Percentiles rank a stretch among this genome's conserved stretches.
These are phyloP conservation scores for Dryadomyces sulphureus DNA, from an alignment of 2,329 filamentous ascomycete species.

Conservation along the genomic window DNA sequence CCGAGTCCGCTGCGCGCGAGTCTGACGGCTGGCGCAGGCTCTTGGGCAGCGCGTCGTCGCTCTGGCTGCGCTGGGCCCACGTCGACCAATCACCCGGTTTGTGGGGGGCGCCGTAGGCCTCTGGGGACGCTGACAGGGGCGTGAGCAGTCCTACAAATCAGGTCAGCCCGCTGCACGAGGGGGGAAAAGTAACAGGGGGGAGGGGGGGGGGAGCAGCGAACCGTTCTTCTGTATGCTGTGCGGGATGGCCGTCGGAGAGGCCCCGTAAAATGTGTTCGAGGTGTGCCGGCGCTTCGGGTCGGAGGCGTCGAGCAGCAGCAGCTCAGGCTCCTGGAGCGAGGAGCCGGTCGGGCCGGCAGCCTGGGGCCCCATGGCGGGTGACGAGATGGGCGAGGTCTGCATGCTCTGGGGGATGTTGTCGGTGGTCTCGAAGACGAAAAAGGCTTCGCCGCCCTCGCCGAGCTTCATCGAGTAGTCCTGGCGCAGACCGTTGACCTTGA, in stretches of 20 bases:
- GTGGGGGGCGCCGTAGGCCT: conserved; percentile 29
- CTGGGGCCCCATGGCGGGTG: conserved; percentile 52
- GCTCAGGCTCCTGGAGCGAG: conserved; percentile 51
- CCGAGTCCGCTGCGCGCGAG: conserved; percentile 18
- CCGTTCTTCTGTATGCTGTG: conserved; percentile 22
- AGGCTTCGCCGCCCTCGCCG: conserved; percentile 91
- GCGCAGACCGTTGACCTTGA: conserved; percentile 81
- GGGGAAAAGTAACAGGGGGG: too few species aligned
- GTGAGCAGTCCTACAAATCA: conserved; percentile 29
- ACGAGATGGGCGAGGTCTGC: conserved; percentile 88
- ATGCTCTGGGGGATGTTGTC: conserved; percentile 83
- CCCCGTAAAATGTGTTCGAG: conserved; percentile 23
- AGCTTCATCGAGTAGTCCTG: conserved; percentile 97
- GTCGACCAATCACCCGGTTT: conserved; percentile 37
- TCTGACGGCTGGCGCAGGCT: conserved; percentile 24
- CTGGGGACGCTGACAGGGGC: conserved; percentile 38
- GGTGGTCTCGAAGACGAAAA: conserved; percentile 95
- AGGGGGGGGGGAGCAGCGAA: conserved; percentile 8
- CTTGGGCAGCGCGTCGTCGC: conserved; percentile 37
- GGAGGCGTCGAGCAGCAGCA: conserved; percentile 46
- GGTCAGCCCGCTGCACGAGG: neutral
- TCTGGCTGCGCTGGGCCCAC: conserved; percentile 28
- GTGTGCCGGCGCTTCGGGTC: conserved; percentile 21
- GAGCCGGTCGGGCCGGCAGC: conserved; percentile 15
- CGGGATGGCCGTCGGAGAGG: conserved; percentile 20